Evolutionary conservation across 768 basidiomycete species (phyloP), one percentile per base, ranked within the genome.

Genomic region (Phylloporus sp.): DNA sequence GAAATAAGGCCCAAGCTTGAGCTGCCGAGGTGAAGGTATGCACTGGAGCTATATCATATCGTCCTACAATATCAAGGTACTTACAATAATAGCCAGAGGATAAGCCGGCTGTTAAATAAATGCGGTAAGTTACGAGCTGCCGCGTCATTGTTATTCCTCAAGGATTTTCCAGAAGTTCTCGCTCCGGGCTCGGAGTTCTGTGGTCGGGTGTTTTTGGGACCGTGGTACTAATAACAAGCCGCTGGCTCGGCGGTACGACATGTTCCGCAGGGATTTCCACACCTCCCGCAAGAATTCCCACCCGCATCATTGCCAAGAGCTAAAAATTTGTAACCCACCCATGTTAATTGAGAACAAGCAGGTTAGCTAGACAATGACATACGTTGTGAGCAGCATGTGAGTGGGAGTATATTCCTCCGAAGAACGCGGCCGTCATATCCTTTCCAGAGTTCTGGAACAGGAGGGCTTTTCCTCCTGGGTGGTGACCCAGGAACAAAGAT

Each of bases 341-440:
- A n/a, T 44, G 34, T 35, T 18, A 50, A 26, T 59, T 48, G 58
- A 55, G 27, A 4, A 29, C 22, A 47, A 35, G 16, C 13, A 10
- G 29, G 42, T 2, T 43, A 59, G 29, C 45, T 26, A 49, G 50
- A 45, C 10, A 50, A 24, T 8, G 44, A 70, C 81, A 54, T 63
- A 84, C 84, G 56, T 88, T 88, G 65, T 87, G 85, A 11, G 90
- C 90, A 6, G 88, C 89, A 66, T 89, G 87, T 8, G 86, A 88
- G 63, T 93, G 90, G 24, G 82, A 77, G 66, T 91, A 90, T 2
- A 86, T 73, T 22, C 91, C 91, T 5, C 93, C 93, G 64, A 86
- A 89, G 74, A 95, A 95, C 2, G 88, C 79, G 1, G 86, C 78
- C 0, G 91, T 92, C 65, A 88, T 84, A 56, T 95, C 91, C 61